Percentiles rank a stretch among this genome's conserved stretches.
Conservation (phyloP, 2,329 filamentous ascomycete species). For the Cadophora malorum region DNA sequence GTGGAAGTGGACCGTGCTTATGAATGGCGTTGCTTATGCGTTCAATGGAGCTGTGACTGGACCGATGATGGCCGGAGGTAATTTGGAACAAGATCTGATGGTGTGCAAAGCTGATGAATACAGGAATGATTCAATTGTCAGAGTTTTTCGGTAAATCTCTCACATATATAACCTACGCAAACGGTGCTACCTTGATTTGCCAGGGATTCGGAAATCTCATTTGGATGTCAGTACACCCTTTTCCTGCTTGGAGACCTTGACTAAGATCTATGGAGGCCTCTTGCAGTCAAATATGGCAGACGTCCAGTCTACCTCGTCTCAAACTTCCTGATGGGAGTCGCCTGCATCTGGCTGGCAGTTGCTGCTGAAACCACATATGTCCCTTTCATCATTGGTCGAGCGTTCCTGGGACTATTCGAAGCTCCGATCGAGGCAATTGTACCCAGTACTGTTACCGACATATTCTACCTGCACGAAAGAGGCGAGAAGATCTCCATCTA, state of each 20-base stretch:
- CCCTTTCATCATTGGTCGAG: conserved; percentile 30
- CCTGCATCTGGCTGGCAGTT: conserved; percentile 33
- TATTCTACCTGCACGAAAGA: conserved; percentile 33
- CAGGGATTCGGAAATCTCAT: neutral
- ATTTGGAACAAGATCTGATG: neutral
- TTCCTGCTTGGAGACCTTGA: neutral
- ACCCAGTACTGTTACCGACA: conserved; percentile 51
- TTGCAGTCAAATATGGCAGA: conserved; percentile 32
- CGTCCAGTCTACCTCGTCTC: conserved; percentile 31
- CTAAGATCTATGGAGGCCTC: conserved; percentile 28
- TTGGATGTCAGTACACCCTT: neutral
- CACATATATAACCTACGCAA: neutral
- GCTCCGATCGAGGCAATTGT: conserved; percentile 61
- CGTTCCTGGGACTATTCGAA: conserved; percentile 30
- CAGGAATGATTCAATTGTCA: neutral
- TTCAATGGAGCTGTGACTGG: neutral
- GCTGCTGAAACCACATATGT: conserved; percentile 27
- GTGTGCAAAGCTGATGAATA: neutral
- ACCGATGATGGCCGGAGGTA: neutral
- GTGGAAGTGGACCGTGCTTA: neutral
- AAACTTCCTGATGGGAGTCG: conserved; percentile 28
- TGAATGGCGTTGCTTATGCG: neutral
- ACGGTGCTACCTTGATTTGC: neutral
- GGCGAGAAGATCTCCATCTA: conserved; percentile 35
- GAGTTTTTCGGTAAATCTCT: neutral